Evolutionary conservation across 306 rosid genomes (phyloP), one percentile per base, ranked within the genome.

Genomic region (Biancaea sappan): DNA sequence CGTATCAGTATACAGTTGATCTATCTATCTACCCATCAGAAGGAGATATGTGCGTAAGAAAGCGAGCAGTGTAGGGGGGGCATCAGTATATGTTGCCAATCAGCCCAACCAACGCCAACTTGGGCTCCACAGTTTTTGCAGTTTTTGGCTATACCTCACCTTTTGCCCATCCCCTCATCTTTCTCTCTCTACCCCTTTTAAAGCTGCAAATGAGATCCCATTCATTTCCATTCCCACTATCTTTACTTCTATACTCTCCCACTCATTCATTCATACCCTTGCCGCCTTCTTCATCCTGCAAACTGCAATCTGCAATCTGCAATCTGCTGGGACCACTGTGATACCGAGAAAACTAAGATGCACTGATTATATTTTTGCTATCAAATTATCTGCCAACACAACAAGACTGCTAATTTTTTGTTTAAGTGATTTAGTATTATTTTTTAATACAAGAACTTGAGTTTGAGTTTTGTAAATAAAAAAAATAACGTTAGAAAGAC

Each of bases 151-250:
- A 22, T 70, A 3, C 51, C 75, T 82, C 41, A 74, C 77, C 79
- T 66, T 75, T 64, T 74, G 38, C 76, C 78, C 82, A 65, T 63
- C 66, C 53, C 66, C 8, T 24, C 4, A 41, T 16, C 65, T 14
- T 6, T 35, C 46, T 35, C 77, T 72, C 51, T 40, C 76, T 75
- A 22, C 8, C 51, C 76, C 53, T 4, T 4, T n/a, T 47, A 84
- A 85, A 89, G 88, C 88, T 87, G 90, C 87, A 83, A 84, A 78
- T 59, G 51, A 85, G 83, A 89, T 87, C 89, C 82, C 83, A 73
- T 66, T 58, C n/a, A n/a, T n/a, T 43, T 43, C 38, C 66, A 65
- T 24, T 43, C 4, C 68, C 61, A 19, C 6, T 3, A 2, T 2
- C 38, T 6, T 46, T 9, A 1, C 10, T 5, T 13, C 19, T 0